Base-by-base conservation (phyloP, 116 monocot species). In the Phalaenopsis hybrid region DNA sequence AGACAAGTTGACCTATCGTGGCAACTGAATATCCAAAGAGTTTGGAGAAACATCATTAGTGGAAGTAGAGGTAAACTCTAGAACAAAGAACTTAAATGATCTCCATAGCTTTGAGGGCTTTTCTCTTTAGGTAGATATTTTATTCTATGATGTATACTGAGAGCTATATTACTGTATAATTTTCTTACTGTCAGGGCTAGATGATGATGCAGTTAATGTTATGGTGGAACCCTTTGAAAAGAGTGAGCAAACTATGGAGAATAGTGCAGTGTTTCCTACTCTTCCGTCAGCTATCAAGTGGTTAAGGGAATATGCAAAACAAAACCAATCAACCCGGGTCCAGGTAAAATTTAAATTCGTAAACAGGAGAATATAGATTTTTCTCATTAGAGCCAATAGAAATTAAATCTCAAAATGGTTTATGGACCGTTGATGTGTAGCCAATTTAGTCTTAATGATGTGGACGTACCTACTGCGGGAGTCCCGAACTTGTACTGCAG, bases 231-330 rank as follows among this genome's bases (percentile, higher is more conserved):
- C 20, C 52, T 79, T 57, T 63, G 80, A 68, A 76, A 33, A 68
- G 79, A 85, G 68, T 74, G 83, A 80, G 1, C 44, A 6, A 75
- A 83, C 44, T 37, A 74, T 45, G 18, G 84, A 76, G 44, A 85
- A 58, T 68, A 94, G 94, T 88, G 86, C 87, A 49, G 89, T 98
- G 7, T 90, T 93, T 80, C 70, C 88, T 67, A 94, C 97, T 34
- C 82, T 98, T 55, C 94, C 94, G 48, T 80, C 83, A 49, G 97
- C 93, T 68, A 86, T 98, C 79, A 87, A 90, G 44, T 94, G 94
- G 94, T 89, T 94, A 15, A 90, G 91, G 81, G 95, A 98, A 87
- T 83, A 34, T 25, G 79, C 82, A 75, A 81, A 86, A 80, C 79
- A 86, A 82, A 89, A 89, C 67, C 79, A 80, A 44, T 85, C 92